Base-by-base conservation (phyloP, 768 basidiomycete species). In the Suillus cothurnatus region DNA sequence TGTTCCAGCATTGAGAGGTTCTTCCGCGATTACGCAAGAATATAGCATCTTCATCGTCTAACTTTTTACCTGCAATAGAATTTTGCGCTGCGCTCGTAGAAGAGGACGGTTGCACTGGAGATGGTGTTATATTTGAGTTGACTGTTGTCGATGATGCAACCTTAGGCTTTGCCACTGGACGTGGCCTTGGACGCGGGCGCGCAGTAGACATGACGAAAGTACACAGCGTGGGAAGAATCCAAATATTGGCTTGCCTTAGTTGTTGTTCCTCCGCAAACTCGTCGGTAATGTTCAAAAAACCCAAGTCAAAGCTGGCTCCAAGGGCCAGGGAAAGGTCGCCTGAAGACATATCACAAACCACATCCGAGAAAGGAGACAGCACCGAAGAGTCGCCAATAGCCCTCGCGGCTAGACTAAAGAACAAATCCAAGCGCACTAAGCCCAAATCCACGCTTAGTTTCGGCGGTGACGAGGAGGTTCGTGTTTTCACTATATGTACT, bases 401-500 rank as follows among this genome's bases (percentile, higher is more conserved):
- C 0, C 74, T 91, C 45, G 88, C 85, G 2, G 76, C 86, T 2
- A 92, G 89, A 74, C 71, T 92, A 65, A 94, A 90, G 81, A 88
- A 84, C 69, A 91, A 90, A 71, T 79, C 79, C 43, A 92, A 88
- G 77, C 88, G 87, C 65, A 75, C 85, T 21, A 88, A 86, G 71
- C 81, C 85, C 45, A 89, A 88, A 73, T 84, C 90, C 4, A 83
- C 82, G 62, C 81, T 95, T 63, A 94, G 93, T 73, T 95, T 95
- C 76, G 93, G 92, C 7, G 90, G 78, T 11, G 84, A 81, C 14
- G 85, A 85, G 63, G 91, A 90, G 82, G 90, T 91, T 68, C 55
- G 79, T 72, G 66, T 73, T 64, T 55, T 67, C 62, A 66, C 65
- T 66, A 60, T 68, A 49, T 43, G 4, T 45, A 39, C 2, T 26